Percentiles rank a stretch among this genome's conserved stretches.
Evolutionary conservation across 2,329 filamentous ascomycete species (phyloP).

Genomic region (Tolypocladium sp.): DNA sequence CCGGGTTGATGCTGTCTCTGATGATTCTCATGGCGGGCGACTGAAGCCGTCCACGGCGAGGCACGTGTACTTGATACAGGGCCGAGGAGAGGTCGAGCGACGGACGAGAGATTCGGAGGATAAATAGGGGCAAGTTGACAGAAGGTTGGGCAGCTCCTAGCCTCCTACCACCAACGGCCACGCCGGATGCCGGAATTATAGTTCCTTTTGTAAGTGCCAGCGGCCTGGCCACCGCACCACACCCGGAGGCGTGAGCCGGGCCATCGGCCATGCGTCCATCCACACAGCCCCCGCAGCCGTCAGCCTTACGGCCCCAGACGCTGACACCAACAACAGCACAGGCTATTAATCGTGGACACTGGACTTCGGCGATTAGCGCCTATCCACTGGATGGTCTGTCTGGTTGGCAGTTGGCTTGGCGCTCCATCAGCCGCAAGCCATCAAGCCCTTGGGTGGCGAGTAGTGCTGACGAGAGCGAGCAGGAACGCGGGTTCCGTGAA

Average conservation of each 20-base stretch:
- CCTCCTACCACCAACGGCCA: no score
- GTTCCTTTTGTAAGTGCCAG: background rate
- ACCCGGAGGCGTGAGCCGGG: background rate
- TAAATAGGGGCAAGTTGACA: background rate
- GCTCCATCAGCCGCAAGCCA: background rate
- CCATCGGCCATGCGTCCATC: background rate
- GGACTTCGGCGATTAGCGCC: background rate
- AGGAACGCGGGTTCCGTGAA: background rate
- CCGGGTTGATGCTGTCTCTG: constrained; percentile 7
- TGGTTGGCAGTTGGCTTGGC: background rate
- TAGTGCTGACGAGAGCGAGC: background rate
- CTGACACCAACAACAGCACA: background rate
- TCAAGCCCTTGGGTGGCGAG: background rate
- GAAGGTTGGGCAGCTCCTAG: background rate
- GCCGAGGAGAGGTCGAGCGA: background rate
- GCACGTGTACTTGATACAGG: background rate
- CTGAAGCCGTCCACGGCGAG: background rate
- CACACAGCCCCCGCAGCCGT: background rate
- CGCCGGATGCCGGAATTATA: background rate
- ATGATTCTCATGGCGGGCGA: constrained; percentile 10
- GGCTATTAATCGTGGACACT: background rate
- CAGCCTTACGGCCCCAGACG: background rate
- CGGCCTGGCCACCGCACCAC: background rate
- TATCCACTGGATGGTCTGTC: background rate
- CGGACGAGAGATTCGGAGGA: background rate